Evolutionary conservation across 2,329 filamentous ascomycete genomes (phyloP).

Genomic region (Hypoxylon sp.): DNA sequence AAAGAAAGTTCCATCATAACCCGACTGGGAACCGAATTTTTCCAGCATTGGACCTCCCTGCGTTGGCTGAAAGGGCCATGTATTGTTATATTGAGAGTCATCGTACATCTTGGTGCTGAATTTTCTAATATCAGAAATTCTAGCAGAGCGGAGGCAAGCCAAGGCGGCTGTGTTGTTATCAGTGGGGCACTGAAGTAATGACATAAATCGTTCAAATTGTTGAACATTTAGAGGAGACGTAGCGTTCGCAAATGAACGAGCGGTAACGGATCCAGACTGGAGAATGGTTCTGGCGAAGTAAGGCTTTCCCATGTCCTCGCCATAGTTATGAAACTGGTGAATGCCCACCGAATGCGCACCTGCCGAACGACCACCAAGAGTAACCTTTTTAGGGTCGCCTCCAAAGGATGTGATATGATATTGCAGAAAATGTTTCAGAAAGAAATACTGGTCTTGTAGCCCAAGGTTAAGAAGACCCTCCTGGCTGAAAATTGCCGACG

Average conservation of each 20-base stretch:
- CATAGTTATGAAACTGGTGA: conserved; percentile 59
- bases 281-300: conserved; percentile 56
- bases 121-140: conserved; percentile 57
- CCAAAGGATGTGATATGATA: conserved; percentile 44
- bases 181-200: conserved; percentile 51
- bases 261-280: conserved; percentile 58
- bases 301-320: conserved; percentile 49
- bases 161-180: conserved; percentile 55
- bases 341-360: conserved; percentile 56
- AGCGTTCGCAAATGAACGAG: conserved; percentile 56
- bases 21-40: conserved; percentile 61
- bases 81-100: conserved; percentile 58
- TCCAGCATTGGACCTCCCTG: conserved; percentile 63
- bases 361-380: conserved; percentile 47
- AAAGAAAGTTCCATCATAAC: conserved; percentile 57
- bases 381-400: conserved; percentile 41
- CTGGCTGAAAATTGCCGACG: conserved; percentile 39
- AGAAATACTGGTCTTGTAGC: conserved; percentile 45
- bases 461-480: conserved; percentile 49
- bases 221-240: conserved; percentile 54
- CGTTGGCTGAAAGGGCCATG: conserved; percentile 65
- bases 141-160: conserved; percentile 57
- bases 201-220: conserved; percentile 54
- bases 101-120: conserved; percentile 59
- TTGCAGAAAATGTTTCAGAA: conserved; percentile 43